A percentile compares a stretch with the other conserved stretches of the same genome.
Evolutionary conservation across 2,329 filamentous ascomycete species (phyloP).

Genomic region (Dothidotthia symphoricarpi): DNA sequence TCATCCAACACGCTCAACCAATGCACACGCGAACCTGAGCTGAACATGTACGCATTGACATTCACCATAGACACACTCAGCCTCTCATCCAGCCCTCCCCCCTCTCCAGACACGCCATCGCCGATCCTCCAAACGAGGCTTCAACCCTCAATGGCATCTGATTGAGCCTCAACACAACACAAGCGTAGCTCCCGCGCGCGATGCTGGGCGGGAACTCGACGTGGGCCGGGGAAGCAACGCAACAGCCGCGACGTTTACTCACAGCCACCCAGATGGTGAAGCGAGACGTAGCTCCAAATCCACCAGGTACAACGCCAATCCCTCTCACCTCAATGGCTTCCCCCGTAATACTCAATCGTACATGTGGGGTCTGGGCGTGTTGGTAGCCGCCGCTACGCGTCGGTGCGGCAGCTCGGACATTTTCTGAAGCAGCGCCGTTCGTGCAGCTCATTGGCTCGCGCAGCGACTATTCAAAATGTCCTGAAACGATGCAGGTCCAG

Average conservation of each 20-base stretch:
- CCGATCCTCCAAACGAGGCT: slow-evolving; percentile 11
- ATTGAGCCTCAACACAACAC: slow-evolving; percentile 40
- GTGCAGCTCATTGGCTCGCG: slow-evolving; percentile 33
- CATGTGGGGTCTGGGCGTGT: slow-evolving; percentile 22
- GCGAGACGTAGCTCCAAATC: slow-evolving; percentile 23
- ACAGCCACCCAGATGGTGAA: slow-evolving; percentile 29
- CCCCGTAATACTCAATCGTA: slow-evolving; percentile 23
- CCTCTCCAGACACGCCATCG: slow-evolving; percentile 28
- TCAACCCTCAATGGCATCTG: slow-evolving; percentile 22
- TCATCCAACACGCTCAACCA: too few species aligned
- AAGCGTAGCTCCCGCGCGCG: slow-evolving; percentile 42
- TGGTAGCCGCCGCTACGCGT: slow-evolving; percentile 38
- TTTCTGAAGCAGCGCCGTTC: slow-evolving; percentile 31
- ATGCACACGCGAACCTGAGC: not conserved
- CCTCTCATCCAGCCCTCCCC: slow-evolving; percentile 21
- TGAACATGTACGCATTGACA: too few species aligned
- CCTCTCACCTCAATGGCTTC: slow-evolving; percentile 29
- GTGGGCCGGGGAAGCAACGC: slow-evolving; percentile 36
- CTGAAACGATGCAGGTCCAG: slow-evolving; percentile 38
- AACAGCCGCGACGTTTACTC: slow-evolving; percentile 28
- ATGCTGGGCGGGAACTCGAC: slow-evolving; percentile 31
- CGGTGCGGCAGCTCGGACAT: slow-evolving; percentile 38
- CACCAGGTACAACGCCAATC: slow-evolving; percentile 16
- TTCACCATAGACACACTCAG: too few species aligned
- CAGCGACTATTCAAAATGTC: slow-evolving; percentile 42